These are phyloP conservation scores for Pythium dissimile DNA, from an alignment of 352 stramenopile species.

Conservation along the genomic window DNA sequence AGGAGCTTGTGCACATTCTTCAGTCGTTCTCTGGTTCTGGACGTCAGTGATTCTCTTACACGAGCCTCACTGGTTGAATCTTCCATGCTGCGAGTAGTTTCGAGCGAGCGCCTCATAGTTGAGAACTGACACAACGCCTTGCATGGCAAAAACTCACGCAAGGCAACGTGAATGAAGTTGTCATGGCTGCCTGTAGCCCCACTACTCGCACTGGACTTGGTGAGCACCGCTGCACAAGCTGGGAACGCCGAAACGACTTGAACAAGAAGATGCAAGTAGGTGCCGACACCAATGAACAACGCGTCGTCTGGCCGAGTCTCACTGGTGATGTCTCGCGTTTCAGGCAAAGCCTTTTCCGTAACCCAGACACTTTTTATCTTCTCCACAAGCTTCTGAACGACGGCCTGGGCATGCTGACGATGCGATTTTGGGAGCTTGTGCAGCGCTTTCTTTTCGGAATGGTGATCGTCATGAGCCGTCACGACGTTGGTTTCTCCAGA, in stretches of 20 bases:
- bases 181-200: not conserved
- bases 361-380: slow-evolving; percentile 58
- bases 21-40: slow-evolving; percentile 47
- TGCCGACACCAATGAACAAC: slow-evolving; percentile 44
- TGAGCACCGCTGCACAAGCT: slow-evolving; percentile 59
- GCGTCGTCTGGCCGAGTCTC: not conserved
- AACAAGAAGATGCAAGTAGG: slow-evolving; percentile 68
- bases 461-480: not conserved
- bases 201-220: slow-evolving; percentile 25
- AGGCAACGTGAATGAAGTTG: slow-evolving; percentile 58
- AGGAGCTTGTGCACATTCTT: slow-evolving; percentile 67
- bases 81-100: slow-evolving; percentile 31
- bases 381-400: slow-evolving; percentile 61
- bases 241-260: slow-evolving; percentile 74
- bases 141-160: slow-evolving; percentile 74
- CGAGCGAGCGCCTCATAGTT: slow-evolving; percentile 45
- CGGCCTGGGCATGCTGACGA: slow-evolving; percentile 55
- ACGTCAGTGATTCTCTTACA: slow-evolving; percentile 24
- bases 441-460: slow-evolving; percentile 12
- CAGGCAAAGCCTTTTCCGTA: slow-evolving; percentile 33
- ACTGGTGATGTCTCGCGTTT: slow-evolving; percentile 15
- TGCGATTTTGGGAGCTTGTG: slow-evolving; percentile 65
- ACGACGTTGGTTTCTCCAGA: not conserved
- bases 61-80: slow-evolving; percentile 22
- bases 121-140: slow-evolving; percentile 67